Evolutionary conservation across 2,329 filamentous ascomycete species (phyloP), one percentile per base, ranked within the genome.

Genomic region (Talaromyces funiculosus): DNA sequence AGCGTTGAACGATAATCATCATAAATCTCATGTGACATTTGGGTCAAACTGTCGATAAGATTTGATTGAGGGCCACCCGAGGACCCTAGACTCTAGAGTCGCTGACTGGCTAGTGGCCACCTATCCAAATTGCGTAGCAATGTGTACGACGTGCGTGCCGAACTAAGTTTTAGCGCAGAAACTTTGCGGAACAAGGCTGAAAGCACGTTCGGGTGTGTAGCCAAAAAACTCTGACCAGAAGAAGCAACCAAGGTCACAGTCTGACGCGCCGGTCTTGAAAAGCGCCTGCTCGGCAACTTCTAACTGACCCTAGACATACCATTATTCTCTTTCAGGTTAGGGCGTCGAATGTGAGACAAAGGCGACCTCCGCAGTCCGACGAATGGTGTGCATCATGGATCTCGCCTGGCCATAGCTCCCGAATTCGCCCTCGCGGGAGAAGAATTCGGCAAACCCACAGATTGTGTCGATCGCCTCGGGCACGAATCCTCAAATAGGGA

Each of bases 151-250:
- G n/a, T 51, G 18, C 18, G 29, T 14, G 14, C 24, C 26, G n/a
- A 51, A 51, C 47, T 20, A 33, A n/a, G n/a, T 31, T n/a, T 51
- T 51, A 35, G 26, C 35, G 18, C n/a, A 10, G 47, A 14, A 53
- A 53, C 18, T 35, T n/a, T 35, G 26, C 43, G 55, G 47, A 54
- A 61, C 60, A 61, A 61, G 60, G 55, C 60, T 61, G 60, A 61
- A 43, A 49, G 33, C 18, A 37, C 33, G 51, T 54, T 54, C 33
- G 38, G 12, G 33, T 40, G 29, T 24, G 16, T 45, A 43, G 20
- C 40, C 40, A 43, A 29, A 29, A 26, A 14, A 47, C 43, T 47
- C 43, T 47, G 24, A 29, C 22, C 29, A 49, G 26, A 45, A 22
- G 16, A n/a, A n/a, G n/a, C n/a, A n/a, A n/a, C n/a, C 26, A 56